These are phyloP conservation scores for Russula brevipes DNA, from an alignment of 768 basidiomycete species.

Conservation along the genomic window DNA sequence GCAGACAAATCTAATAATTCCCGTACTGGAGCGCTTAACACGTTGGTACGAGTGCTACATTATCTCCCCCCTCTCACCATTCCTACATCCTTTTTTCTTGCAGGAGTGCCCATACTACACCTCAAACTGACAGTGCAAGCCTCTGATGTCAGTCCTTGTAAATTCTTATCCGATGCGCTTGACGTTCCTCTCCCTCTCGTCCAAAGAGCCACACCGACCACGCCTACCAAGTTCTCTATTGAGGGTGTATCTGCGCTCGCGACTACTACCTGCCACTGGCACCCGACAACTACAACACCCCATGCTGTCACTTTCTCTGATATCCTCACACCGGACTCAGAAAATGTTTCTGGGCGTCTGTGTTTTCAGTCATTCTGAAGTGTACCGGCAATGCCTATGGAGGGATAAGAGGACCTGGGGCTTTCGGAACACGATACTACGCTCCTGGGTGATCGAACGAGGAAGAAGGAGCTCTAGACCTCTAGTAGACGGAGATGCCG, in stretches of 20 bases:
- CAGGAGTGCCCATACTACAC: neutral
- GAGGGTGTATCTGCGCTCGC: constrained; percentile 17
- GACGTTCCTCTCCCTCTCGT: neutral
- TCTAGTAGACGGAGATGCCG: constrained; percentile 16
- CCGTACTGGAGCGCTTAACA: too few species aligned
- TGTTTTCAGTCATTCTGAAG: constrained; percentile 22
- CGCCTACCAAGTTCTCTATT: constrained; percentile 20
- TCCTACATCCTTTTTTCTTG: neutral
- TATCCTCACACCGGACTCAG: constrained; percentile 2
- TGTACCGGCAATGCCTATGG: constrained; percentile 25
- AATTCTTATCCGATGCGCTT: neutral
- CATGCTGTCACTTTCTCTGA: constrained; percentile 22
- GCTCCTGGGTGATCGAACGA: constrained; percentile 35
- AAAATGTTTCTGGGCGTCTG: neutral
- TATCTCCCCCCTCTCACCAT: neutral
- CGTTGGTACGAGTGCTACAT: neutral
- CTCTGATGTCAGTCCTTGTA: neutral
- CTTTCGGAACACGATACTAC: constrained; percentile 36
- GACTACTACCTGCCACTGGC: constrained; percentile 24
- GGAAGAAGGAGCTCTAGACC: constrained; percentile 31
- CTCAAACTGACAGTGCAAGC: neutral
- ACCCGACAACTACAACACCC: constrained; percentile 24
- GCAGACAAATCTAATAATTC: too few species aligned
- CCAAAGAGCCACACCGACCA: neutral
- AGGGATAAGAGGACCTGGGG: constrained; percentile 34